Conservation (phyloP, 768 basidiomycete species). For the Boletus tomentosulus region DNA sequence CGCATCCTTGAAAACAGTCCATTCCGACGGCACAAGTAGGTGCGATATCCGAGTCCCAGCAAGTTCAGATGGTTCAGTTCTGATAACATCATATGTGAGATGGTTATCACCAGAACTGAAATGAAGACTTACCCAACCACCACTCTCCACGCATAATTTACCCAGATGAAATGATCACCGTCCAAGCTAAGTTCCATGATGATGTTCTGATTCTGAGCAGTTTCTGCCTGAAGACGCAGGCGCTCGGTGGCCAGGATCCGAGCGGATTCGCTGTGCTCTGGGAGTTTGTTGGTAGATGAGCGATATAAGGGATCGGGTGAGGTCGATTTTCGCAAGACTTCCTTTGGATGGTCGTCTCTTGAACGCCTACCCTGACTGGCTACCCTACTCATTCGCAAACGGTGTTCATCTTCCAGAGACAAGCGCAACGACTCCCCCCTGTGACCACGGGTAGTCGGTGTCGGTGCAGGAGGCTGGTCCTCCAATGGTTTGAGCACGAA, state of each 20-base stretch:
- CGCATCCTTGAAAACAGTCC: conserved; percentile 81
- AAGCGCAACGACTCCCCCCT: conserved; percentile 36
- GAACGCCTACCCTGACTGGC: conserved; percentile 50
- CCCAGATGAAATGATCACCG: conserved; percentile 92
- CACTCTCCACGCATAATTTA: conserved; percentile 92
- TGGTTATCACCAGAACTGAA: not conserved
- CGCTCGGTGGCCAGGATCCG: conserved; percentile 87
- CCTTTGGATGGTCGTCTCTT: conserved; percentile 56
- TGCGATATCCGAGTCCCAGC: conserved; percentile 77
- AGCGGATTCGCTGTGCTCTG: conserved; percentile 67
- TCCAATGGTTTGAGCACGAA: conserved; percentile 91
- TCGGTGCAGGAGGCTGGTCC: conserved; percentile 43
- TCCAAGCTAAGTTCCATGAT: conserved; percentile 93
- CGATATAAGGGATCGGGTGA: conserved; percentile 36
- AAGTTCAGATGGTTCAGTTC: conserved; percentile 78
- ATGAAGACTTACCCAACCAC: conserved; percentile 72
- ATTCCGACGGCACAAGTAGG: conserved; percentile 75
- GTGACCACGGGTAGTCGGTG: conserved; percentile 36
- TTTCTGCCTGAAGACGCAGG: conserved; percentile 85
- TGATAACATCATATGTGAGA: conserved; percentile 32
- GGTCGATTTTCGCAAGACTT: conserved; percentile 36
- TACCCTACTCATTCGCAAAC: conserved; percentile 46
- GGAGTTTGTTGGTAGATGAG: conserved; percentile 39
- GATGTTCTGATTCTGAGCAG: conserved; percentile 92
- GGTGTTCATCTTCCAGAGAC: conserved; percentile 31